Percentiles rank a stretch among this genome's conserved stretches.
Conservation (phyloP, 1,284 basidiomycete genomes). For the Rhodofomes roseus region DNA sequence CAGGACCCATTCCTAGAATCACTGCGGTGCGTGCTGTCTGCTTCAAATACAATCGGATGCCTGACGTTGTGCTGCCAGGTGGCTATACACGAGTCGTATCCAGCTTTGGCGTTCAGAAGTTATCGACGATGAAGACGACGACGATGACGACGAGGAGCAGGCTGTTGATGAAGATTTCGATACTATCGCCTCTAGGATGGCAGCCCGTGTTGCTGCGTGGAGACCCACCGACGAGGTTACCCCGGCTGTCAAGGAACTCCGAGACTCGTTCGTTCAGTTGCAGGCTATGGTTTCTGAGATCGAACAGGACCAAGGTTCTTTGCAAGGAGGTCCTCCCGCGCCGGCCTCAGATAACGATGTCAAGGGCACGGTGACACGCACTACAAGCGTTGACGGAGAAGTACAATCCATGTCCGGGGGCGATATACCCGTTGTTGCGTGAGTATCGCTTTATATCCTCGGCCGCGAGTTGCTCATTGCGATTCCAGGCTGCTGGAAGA, state of each 20-base stretch:
- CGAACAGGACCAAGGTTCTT: background rate
- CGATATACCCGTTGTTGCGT: background rate
- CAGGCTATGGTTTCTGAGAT: background rate
- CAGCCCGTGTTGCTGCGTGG: background rate
- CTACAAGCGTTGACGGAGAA: background rate
- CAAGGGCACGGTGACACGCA: background rate
- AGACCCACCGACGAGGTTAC: background rate
- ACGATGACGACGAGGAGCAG: background rate
- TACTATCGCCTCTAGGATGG: background rate
- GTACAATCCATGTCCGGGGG: background rate
- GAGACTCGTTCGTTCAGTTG: background rate
- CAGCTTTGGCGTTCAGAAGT: background rate
- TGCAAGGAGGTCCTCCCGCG: background rate
- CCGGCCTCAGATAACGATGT: background rate
- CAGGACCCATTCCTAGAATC: background rate
- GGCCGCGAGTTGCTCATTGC: background rate
- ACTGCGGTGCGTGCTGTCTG: background rate
- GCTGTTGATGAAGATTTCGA: background rate
- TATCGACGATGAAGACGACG: constrained; percentile 4
- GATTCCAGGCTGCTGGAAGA: background rate
- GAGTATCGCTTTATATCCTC: background rate
- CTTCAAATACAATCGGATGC: background rate
- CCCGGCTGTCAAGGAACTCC: background rate
- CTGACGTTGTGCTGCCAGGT: background rate
- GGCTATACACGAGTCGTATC: background rate